Percentiles rank a stretch among this genome's conserved stretches.
Conservation (phyloP, 202 grass and related monocot genomes). For the Schoenoplectus tabernaemontani region DNA sequence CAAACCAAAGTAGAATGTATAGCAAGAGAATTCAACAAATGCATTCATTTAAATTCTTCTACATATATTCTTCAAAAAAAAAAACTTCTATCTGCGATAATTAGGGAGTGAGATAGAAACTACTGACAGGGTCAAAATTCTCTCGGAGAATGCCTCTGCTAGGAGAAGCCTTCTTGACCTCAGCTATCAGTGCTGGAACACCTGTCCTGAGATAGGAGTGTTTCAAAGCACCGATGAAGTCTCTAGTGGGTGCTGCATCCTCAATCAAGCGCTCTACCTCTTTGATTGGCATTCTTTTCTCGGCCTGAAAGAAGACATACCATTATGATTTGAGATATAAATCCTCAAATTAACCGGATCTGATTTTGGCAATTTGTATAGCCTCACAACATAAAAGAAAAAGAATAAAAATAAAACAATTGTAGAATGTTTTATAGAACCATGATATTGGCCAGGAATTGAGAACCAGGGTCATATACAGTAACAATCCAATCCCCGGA, state of each 20-base stretch:
- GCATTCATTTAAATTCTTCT: not conserved
- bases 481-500: not conserved
- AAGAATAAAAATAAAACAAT: not conserved
- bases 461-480: not conserved
- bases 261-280: conserved; percentile 24
- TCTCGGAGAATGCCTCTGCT: conserved; percentile 62
- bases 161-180: conserved; percentile 88
- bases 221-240: conserved; percentile 50
- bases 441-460: not conserved
- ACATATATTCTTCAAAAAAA: too few species aligned
- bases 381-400: not conserved
- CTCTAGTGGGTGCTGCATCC: conserved; percentile 42
- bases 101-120: not conserved
- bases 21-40: not conserved
- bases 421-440: not conserved
- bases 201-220: conserved; percentile 33
- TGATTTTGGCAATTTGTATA: not conserved
- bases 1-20: not conserved
- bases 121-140: conserved; percentile 75
- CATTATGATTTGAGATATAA: not conserved
- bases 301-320: conserved; percentile 24
- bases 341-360: not conserved
- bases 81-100: not conserved
- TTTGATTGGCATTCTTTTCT: conserved; percentile 31
- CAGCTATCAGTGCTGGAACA: conserved; percentile 55